Conservation (phyloP, 2,329 filamentous ascomycete species). For the Pseudohalonectria lignicola region DNA sequence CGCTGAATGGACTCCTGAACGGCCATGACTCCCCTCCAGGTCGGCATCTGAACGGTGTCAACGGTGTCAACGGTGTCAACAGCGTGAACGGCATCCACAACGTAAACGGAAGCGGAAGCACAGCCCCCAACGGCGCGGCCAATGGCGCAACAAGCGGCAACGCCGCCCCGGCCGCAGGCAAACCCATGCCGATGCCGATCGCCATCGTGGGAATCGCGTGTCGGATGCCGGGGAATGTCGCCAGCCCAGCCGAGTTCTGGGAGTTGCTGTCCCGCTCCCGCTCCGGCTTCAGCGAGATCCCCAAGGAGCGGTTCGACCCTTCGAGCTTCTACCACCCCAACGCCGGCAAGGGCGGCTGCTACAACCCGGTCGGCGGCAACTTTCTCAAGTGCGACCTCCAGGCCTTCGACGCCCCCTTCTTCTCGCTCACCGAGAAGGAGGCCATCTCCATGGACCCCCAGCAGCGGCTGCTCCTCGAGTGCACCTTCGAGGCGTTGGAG, state of each 20-base stretch:
- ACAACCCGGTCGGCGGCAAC: constrained; percentile 24
- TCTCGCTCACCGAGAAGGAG: constrained; percentile 38
- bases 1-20: constrained; percentile 6
- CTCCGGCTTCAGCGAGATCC: constrained; percentile 28
- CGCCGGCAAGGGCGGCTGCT: constrained; percentile 26
- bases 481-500: constrained; percentile 42
- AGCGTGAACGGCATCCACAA: constrained; percentile 3
- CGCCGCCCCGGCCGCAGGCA: constrained; percentile 3
- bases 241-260: constrained; percentile 31
- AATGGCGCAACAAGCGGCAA: constrained; percentile 1
- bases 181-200: constrained; percentile 20
- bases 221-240: constrained; percentile 30
- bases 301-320: constrained; percentile 34
- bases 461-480: constrained; percentile 40
- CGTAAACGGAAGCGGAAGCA: constrained; percentile 3
- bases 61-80: too few species aligned
- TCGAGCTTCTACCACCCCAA: constrained; percentile 27
- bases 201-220: constrained; percentile 37
- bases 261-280: constrained; percentile 27
- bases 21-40: not conserved
- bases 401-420: constrained; percentile 40
- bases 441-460: constrained; percentile 43
- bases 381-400: constrained; percentile 34
- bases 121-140: not conserved
- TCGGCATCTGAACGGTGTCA: too few species aligned